Percentiles rank a stretch among this genome's conserved stretches.
Evolutionary conservation across 179 eudicot species (phyloP).

Genomic region (Monotropa hypopitys): DNA sequence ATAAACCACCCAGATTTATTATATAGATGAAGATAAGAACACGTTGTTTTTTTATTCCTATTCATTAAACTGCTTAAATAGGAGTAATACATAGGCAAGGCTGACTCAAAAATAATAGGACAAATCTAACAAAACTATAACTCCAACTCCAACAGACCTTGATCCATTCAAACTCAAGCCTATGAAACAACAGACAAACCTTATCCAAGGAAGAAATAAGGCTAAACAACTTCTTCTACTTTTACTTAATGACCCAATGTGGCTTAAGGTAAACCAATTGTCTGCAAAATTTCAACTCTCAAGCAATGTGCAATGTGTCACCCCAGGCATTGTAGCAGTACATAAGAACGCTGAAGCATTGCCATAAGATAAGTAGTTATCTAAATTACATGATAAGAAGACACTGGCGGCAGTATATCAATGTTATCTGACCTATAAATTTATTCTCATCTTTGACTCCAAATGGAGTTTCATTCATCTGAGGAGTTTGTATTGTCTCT

Average conservation of each 20-base stretch:
- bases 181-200: not conserved
- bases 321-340: not conserved
- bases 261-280: not conserved
- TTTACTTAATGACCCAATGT: not conserved
- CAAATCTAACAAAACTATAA: not conserved
- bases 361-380: not conserved
- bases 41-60: not conserved
- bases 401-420: not conserved
- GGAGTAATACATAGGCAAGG: not conserved
- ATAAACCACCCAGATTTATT: too few species aligned
- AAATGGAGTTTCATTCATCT: not conserved
- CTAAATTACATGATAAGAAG: not conserved
- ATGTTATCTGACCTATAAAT: not conserved
- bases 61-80: not conserved
- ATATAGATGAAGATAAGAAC: not conserved
- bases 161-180: not conserved
- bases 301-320: not conserved
- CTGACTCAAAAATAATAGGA: not conserved
- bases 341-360: not conserved
- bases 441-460: constrained; percentile 1
- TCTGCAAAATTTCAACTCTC: not conserved
- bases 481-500: not conserved
- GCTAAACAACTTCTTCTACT: not conserved
- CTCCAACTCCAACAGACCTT: not conserved
- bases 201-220: not conserved